Conservation (phyloP, 2,329 filamentous ascomycete species). For the Teratosphaeriaceae sp. region DNA sequence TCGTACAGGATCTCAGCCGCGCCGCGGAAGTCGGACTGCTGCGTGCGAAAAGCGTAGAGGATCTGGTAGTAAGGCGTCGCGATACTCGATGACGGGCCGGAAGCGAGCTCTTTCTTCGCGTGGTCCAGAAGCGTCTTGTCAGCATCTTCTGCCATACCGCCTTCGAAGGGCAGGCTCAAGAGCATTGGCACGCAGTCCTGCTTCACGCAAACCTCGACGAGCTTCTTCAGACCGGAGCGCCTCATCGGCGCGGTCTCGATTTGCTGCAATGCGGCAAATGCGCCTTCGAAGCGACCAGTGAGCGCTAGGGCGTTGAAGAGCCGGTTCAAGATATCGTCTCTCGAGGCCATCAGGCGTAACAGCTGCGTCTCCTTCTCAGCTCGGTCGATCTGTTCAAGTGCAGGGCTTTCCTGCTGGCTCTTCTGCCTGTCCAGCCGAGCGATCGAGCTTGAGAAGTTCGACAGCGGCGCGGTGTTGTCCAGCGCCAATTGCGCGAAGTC, state of each 20-base stretch:
- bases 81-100: slow-evolving; percentile 23
- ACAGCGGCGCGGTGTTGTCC: slow-evolving; percentile 15
- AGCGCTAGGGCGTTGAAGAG: slow-evolving; percentile 77
- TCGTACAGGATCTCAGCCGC: slow-evolving; percentile 53
- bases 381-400: slow-evolving; percentile 18
- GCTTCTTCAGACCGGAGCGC: slow-evolving; percentile 60
- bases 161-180: slow-evolving; percentile 69
- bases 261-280: slow-evolving; percentile 70
- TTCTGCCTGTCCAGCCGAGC: slow-evolving; percentile 23
- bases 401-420: slow-evolving; percentile 23
- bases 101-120: slow-evolving; percentile 61
- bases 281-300: slow-evolving; percentile 72
- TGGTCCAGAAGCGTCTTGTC: slow-evolving; percentile 70
- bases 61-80: slow-evolving; percentile 73
- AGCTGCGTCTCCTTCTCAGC: slow-evolving; percentile 29
- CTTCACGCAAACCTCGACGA: slow-evolving; percentile 44
- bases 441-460: slow-evolving; percentile 15
- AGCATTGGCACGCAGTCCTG: slow-evolving; percentile 36
- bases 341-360: slow-evolving; percentile 33
- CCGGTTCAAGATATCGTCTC: slow-evolving; percentile 69
- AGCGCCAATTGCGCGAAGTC: slow-evolving; percentile 61
- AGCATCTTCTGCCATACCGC: slow-evolving; percentile 63
- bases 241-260: slow-evolving; percentile 63
- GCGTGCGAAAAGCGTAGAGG: slow-evolving; percentile 84
- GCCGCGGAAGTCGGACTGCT: slow-evolving; percentile 78